Percentiles rank a stretch among this genome's conserved stretches.
These are phyloP conservation scores for Paramecium primaurelia DNA, from an alignment of 73 alveolate genomes.

Conservation along the genomic window DNA sequence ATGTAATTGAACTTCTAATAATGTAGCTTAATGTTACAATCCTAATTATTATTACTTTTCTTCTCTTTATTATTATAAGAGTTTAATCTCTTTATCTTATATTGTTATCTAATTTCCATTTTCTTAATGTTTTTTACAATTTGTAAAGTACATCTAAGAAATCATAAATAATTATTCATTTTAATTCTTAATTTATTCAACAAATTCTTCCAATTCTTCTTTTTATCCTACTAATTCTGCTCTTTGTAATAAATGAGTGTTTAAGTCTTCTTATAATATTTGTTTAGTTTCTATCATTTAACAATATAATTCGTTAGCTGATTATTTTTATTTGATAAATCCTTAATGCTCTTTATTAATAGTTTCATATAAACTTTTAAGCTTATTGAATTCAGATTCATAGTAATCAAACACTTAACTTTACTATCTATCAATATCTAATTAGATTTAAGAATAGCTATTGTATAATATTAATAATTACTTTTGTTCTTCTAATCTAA, in stretches of 20 bases:
- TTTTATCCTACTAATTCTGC: conserved; percentile 60
- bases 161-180: conserved; percentile 9
- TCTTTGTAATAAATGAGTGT: conserved; percentile 45
- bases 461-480: neutral
- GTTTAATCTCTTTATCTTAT: conserved; percentile 67
- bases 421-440: conserved; percentile 19
- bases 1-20: conserved; percentile 11
- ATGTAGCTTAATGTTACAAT: neutral
- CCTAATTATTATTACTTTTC: conserved; percentile 14
- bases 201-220: conserved; percentile 56
- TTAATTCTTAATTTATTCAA: conserved; percentile 1
- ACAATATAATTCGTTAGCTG: neutral
- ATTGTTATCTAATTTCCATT: conserved; percentile 48
- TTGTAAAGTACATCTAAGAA: conserved; percentile 27
- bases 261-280: conserved; percentile 45
- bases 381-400: conserved; percentile 33
- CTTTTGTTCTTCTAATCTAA: conserved; percentile 14
- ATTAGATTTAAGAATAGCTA: neutral
- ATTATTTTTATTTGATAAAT: neutral
- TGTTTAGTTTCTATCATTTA: conserved; percentile 48
- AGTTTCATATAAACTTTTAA: neutral
- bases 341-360: conserved; percentile 14
- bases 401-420: conserved; percentile 31
- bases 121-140: conserved; percentile 12
- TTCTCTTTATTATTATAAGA: conserved; percentile 73